These are phyloP conservation scores for Hypoxylon lienhwacheense DNA, from an alignment of 495 filamentous ascomycete species.

Conservation along the genomic window DNA sequence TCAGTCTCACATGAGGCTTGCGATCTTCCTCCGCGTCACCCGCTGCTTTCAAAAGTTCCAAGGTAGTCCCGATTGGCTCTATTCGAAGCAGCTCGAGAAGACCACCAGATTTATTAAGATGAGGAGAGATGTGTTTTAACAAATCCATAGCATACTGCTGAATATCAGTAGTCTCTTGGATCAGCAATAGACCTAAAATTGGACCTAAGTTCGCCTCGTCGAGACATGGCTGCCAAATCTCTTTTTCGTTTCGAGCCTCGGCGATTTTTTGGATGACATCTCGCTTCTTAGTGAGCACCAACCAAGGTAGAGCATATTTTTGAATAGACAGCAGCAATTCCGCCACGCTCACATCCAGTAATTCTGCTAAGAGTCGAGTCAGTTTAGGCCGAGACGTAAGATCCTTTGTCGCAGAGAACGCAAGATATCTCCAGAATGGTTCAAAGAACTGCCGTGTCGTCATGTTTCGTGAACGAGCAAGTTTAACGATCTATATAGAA, in stretches of 20 bases:
- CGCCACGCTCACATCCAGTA: slow-evolving; percentile 70
- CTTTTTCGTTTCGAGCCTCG: slow-evolving; percentile 62
- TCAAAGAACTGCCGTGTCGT: slow-evolving; percentile 69
- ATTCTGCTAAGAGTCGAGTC: slow-evolving; percentile 74
- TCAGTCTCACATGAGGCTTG: slow-evolving; percentile 53
- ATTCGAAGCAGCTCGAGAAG: slow-evolving; percentile 70
- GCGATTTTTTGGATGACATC: slow-evolving; percentile 83
- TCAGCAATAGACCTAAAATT: slow-evolving; percentile 76
- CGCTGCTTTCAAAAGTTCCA: slow-evolving; percentile 81
- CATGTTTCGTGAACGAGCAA: slow-evolving; percentile 64
- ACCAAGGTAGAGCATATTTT: slow-evolving; percentile 75
- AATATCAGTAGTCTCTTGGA: slow-evolving; percentile 67
- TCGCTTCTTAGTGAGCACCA: slow-evolving; percentile 74
- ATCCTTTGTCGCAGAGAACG: slow-evolving; percentile 77
- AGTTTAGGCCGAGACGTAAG: slow-evolving; percentile 77
- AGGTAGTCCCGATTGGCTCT: slow-evolving; percentile 73
- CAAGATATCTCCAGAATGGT: slow-evolving; percentile 85
- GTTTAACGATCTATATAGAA: slow-evolving; percentile 50
- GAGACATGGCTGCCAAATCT: slow-evolving; percentile 43
- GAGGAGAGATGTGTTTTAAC: slow-evolving; percentile 64
- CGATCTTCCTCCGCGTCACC: slow-evolving; percentile 67
- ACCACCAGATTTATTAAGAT: slow-evolving; percentile 63
- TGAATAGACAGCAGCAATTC: slow-evolving; percentile 80
- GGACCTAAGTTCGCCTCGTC: slow-evolving; percentile 71
- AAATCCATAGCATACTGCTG: slow-evolving; percentile 69